These are phyloP conservation scores for Drechmeria coniospora DNA, from an alignment of 2,329 filamentous ascomycete species.

Conservation along the genomic window DNA sequence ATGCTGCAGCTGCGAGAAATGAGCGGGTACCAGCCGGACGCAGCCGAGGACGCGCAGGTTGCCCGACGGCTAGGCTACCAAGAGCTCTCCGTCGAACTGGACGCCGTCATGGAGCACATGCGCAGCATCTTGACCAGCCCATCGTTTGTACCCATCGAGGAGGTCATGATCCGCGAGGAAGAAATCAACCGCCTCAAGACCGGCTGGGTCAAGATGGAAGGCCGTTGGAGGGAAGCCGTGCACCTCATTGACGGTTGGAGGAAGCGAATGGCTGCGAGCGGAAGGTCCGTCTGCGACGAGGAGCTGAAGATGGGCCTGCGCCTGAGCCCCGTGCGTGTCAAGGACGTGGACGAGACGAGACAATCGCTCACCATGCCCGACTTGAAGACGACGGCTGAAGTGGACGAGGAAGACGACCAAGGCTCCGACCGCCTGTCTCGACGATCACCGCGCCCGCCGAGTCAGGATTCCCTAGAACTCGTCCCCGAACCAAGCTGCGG, in stretches of 20 bases:
- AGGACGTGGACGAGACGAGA: conserved; percentile 32
- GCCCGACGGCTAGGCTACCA: conserved; percentile 29
- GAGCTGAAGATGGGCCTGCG: conserved; percentile 54
- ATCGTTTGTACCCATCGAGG: conserved; percentile 88
- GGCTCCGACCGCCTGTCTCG: conserved; percentile 11
- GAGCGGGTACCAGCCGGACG: conserved; percentile 36
- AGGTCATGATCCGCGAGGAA: conserved; percentile 82
- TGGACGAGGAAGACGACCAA: conserved; percentile 31
- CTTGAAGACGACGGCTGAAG: conserved; percentile 23
- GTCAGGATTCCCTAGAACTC: conserved; percentile 6
- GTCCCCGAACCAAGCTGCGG: conserved; percentile 11
- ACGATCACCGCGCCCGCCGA: conserved; percentile 14
- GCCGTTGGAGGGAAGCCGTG: conserved; percentile 77
- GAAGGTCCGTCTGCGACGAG: conserved; percentile 53
- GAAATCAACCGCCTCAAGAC: conserved; percentile 72
- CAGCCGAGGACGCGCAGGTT: conserved; percentile 15
- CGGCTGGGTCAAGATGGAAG: conserved; percentile 90
- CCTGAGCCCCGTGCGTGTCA: conserved; percentile 41
- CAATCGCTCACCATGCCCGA: too few relatives aligned
- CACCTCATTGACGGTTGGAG: conserved; percentile 87
- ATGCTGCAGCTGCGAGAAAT: conserved; percentile 56
- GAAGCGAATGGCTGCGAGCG: conserved; percentile 57
- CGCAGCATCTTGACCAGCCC: conserved; percentile 80
- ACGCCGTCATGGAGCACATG: conserved; percentile 65
- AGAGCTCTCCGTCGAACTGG: conserved; percentile 61